Evolutionary conservation across 1,284 basidiomycete species (phyloP).

Genomic region (Cryptococcus jaspeensis): DNA sequence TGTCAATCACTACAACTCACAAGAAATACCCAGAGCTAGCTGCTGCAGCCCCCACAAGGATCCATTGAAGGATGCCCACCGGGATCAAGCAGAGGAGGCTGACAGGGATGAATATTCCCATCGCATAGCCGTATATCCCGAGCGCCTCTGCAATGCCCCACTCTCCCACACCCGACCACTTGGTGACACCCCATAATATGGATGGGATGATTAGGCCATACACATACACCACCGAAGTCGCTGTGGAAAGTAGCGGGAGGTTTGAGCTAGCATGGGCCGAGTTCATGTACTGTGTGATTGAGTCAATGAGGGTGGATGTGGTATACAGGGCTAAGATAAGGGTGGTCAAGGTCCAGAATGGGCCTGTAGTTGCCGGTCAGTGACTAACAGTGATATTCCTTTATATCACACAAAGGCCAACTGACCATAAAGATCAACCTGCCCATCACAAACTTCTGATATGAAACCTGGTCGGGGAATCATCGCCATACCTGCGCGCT

Average conservation of each 20-base stretch:
- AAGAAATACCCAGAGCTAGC: slow-evolving; percentile 79
- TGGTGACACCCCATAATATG: slow-evolving; percentile 63
- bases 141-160: slow-evolving; percentile 75
- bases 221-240: slow-evolving; percentile 75
- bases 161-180: slow-evolving; percentile 78
- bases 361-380: slow-evolving; percentile 56
- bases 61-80: slow-evolving; percentile 73
- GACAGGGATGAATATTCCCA: slow-evolving; percentile 59
- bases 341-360: slow-evolving; percentile 93
- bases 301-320: slow-evolving; percentile 81
- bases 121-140: slow-evolving; percentile 56
- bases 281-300: slow-evolving; percentile 76
- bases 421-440: slow-evolving; percentile 55
- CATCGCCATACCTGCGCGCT: slow-evolving; percentile 51
- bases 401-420: not conserved
- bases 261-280: slow-evolving; percentile 51
- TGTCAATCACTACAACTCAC: slow-evolving; percentile 36
- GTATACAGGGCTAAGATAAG: slow-evolving; percentile 87
- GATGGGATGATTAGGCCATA: slow-evolving; percentile 80
- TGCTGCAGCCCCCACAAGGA: slow-evolving; percentile 68
- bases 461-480: slow-evolving; percentile 54
- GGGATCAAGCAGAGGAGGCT: slow-evolving; percentile 75
- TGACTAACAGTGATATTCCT: no score
- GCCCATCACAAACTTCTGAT: slow-evolving; percentile 51
- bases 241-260: slow-evolving; percentile 76